Percentiles rank a stretch among this genome's conserved stretches.
Conservation (phyloP, 805 yeast genomes). For the Candida chauliodis region DNA sequence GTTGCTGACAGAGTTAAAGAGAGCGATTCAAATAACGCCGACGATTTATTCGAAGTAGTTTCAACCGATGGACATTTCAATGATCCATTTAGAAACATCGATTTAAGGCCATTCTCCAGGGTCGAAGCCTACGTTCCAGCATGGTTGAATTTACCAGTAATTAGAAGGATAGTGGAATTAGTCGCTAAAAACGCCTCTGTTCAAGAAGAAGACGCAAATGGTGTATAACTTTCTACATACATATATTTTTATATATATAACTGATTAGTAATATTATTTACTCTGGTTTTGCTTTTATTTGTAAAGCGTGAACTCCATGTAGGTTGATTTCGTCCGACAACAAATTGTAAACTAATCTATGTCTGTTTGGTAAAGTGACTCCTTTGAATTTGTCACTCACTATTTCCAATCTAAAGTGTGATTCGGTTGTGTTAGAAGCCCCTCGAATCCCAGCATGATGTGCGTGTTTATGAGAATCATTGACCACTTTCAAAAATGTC, state of each 20-base stretch:
- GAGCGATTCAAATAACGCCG: conserved; percentile 46
- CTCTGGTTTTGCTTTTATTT: conserved; percentile 76
- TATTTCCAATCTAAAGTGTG: conserved; percentile 75
- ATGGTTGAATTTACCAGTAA: conserved; percentile 83
- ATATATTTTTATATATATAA: too few relatives aligned
- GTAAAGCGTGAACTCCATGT: conserved; percentile 84
- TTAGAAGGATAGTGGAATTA: conserved; percentile 84
- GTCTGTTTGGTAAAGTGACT: conserved; percentile 67
- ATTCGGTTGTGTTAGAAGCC: conserved; percentile 67
- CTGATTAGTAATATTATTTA: too few relatives aligned
- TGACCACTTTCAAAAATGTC: conserved; percentile 48
- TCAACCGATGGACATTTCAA: conserved; percentile 72
- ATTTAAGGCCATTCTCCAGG: conserved; percentile 71
- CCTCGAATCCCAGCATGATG: conserved; percentile 82
- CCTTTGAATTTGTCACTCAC: conserved; percentile 70
- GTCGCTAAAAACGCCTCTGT: conserved; percentile 79
- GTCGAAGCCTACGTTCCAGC: conserved; percentile 93
- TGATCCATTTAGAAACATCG: conserved; percentile 77
- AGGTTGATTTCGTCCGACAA: conserved; percentile 68
- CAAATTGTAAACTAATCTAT: conserved; percentile 65
- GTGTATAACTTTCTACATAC: too few relatives aligned
- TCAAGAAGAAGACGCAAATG: conserved; percentile 41
- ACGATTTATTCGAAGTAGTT: conserved; percentile 67
- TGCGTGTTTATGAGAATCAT: conserved; percentile 86
- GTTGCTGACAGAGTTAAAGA: conserved; percentile 78